phyloP scores from a whole-genome alignment of 306 rosid species.

The Cucurbita ficifolia region DNA sequence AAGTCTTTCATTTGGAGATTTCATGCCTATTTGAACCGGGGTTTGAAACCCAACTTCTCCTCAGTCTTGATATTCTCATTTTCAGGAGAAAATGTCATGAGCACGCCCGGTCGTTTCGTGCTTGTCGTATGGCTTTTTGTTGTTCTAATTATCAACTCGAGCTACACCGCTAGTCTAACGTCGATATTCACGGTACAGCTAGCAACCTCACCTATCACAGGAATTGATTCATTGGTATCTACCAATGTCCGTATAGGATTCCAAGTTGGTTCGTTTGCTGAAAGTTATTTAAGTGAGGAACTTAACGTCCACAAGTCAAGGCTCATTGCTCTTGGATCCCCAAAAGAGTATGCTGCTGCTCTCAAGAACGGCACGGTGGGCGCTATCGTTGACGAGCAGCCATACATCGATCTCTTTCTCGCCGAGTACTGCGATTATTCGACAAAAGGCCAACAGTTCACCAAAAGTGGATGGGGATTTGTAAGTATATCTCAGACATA shows the following conservation, averaged over 20 bases:
- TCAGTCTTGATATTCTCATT: neutral
- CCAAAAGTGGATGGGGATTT: constrained; percentile 48
- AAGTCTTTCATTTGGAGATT: constrained; percentile 17
- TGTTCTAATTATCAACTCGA: constrained; percentile 32
- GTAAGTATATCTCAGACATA: constrained; percentile 17
- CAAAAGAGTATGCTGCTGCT: constrained; percentile 30
- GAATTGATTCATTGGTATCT: constrained; percentile 29
- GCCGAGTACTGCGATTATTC: constrained; percentile 26
- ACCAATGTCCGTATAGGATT: constrained; percentile 29
- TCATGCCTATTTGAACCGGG: neutral
- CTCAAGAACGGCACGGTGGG: constrained; percentile 26
- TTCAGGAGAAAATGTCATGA: constrained; percentile 37
- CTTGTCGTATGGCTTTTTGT: constrained; percentile 37
- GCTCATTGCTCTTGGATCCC: constrained; percentile 44
- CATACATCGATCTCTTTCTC: constrained; percentile 38
- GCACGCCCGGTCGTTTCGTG: constrained; percentile 26
- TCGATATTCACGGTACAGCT: constrained; percentile 38
- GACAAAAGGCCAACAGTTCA: constrained; percentile 26
- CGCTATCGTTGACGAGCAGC: constrained; percentile 36
- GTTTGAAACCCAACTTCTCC: no score
- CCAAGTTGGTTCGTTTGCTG: constrained; percentile 39
- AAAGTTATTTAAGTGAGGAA: constrained; percentile 24
- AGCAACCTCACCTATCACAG: constrained; percentile 31
- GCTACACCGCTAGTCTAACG: constrained; percentile 44
- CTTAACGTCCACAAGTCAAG: constrained; percentile 26